Conservation (phyloP, 805 yeast genomes). For the Schizosaccharomyces pombe region DNA sequence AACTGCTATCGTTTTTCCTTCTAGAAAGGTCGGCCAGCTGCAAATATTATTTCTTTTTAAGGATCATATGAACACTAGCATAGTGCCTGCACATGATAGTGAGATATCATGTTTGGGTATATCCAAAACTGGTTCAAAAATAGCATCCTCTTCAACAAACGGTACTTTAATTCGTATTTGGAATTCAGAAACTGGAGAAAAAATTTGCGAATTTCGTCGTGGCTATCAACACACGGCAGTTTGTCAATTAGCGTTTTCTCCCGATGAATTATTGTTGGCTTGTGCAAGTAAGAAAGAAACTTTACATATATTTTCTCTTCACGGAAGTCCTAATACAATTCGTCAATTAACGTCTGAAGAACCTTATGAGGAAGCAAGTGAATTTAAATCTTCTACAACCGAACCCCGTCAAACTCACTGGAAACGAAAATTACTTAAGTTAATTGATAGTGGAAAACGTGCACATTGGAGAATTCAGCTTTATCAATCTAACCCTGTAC, state of each 20-base stretch:
- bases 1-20: slow-evolving; percentile 46
- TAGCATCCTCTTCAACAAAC: slow-evolving; percentile 61
- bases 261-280: slow-evolving; percentile 44
- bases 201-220: slow-evolving; percentile 66
- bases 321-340: not conserved
- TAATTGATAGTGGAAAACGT: slow-evolving; percentile 1
- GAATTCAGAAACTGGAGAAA: slow-evolving; percentile 40
- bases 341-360: not conserved
- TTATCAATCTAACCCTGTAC: not conserved
- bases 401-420: not conserved
- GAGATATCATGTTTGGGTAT: slow-evolving; percentile 38
- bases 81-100: slow-evolving; percentile 55
- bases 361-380: not conserved
- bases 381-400: not conserved
- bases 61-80: slow-evolving; percentile 35
- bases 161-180: slow-evolving; percentile 65
- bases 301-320: slow-evolving; percentile 38
- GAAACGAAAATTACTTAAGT: not conserved
- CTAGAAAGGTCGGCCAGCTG: slow-evolving; percentile 49
- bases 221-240: slow-evolving; percentile 71
- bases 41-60: slow-evolving; percentile 36
- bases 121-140: slow-evolving; percentile 36
- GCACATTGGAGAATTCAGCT: not conserved
- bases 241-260: slow-evolving; percentile 65
- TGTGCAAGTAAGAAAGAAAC: slow-evolving; percentile 65